Conservation (phyloP, 1,284 basidiomycete species). For the Psilocybe mexicana region DNA sequence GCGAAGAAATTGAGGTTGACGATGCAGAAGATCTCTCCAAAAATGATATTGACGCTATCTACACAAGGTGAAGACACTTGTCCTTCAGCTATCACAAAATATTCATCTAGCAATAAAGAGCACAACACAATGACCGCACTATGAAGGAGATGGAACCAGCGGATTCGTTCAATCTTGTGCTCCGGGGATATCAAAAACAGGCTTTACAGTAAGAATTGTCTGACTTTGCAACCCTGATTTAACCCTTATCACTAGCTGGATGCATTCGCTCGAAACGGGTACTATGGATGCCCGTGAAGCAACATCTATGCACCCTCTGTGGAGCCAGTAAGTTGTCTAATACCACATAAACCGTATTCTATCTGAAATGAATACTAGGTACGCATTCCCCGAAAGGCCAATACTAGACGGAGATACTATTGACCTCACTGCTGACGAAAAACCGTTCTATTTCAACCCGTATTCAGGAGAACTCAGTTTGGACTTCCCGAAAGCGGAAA, state of each 20-base stretch:
- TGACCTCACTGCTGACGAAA: slow-evolving; percentile 71
- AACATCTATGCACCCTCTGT: slow-evolving; percentile 87
- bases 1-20: slow-evolving; percentile 71
- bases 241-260: slow-evolving; percentile 65
- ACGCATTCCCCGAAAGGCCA: slow-evolving; percentile 64
- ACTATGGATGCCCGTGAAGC: slow-evolving; percentile 69
- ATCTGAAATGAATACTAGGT: slow-evolving; percentile 43
- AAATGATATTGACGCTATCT: slow-evolving; percentile 79
- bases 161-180: slow-evolving; percentile 74
- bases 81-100: no score
- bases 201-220: slow-evolving; percentile 64
- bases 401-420: slow-evolving; percentile 50
- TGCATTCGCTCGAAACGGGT: slow-evolving; percentile 85
- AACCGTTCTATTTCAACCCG: slow-evolving; percentile 83
- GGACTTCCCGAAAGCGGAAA: slow-evolving; percentile 82
- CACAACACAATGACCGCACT: slow-evolving; percentile 76
- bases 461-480: slow-evolving; percentile 95
- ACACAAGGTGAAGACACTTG: slow-evolving; percentile 50
- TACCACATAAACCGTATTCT: slow-evolving; percentile 9
- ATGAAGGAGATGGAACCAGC: slow-evolving; percentile 86
- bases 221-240: slow-evolving; percentile 4
- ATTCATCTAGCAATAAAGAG: slow-evolving; percentile 50
- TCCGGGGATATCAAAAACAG: slow-evolving; percentile 94
- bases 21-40: slow-evolving; percentile 79
- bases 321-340: slow-evolving; percentile 78